A percentile compares a stretch with the other conserved stretches of the same genome.
These are phyloP conservation scores for Allomyces macrogynus DNA, from an alignment of 192 early-diverging fungal species.

Conservation along the genomic window DNA sequence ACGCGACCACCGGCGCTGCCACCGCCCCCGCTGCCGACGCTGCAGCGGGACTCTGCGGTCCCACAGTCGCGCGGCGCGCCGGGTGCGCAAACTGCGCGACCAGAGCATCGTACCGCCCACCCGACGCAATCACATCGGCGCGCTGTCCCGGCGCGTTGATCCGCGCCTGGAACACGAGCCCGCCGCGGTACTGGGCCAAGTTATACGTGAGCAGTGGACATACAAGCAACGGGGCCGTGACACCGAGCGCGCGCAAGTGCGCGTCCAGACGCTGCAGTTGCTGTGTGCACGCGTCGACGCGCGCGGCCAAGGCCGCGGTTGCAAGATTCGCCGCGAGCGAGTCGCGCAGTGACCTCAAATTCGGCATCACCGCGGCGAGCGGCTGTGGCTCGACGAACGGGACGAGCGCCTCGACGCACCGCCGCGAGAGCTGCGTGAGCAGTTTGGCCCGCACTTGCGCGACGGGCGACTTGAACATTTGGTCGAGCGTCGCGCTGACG, in stretches of 20 bases:
- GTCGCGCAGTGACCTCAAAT: slow-evolving; percentile 12
- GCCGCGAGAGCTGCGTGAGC: slow-evolving; percentile 16
- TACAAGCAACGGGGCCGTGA: slow-evolving; percentile 21
- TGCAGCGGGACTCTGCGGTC: no score
- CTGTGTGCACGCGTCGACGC: slow-evolving; percentile 8
- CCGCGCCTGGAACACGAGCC: slow-evolving; percentile 41
- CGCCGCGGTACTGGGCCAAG: slow-evolving; percentile 29
- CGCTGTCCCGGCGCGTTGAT: slow-evolving; percentile 12
- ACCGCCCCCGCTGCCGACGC: neutral
- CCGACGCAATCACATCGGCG: slow-evolving; percentile 40
- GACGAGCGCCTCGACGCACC: slow-evolving; percentile 27
- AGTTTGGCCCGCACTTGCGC: neutral
- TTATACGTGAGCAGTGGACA: slow-evolving; percentile 41
- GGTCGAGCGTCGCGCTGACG: slow-evolving; percentile 29
- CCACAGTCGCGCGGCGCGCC: no score
- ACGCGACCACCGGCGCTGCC: neutral
- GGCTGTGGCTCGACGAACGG: slow-evolving; percentile 12
- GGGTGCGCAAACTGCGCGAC: slow-evolving; percentile 16
- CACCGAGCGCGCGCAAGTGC: slow-evolving; percentile 11
- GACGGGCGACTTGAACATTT: neutral
- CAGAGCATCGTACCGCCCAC: slow-evolving; percentile 49
- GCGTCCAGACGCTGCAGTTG: slow-evolving; percentile 12
- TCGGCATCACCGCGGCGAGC: slow-evolving; percentile 9
- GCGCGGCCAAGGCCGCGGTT: slow-evolving; percentile 13
- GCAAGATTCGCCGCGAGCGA: slow-evolving; percentile 14